A percentile compares a stretch with the other conserved stretches of the same genome.
Conservation (phyloP, 768 basidiomycete species). For the Lanmaoa rubissima region DNA sequence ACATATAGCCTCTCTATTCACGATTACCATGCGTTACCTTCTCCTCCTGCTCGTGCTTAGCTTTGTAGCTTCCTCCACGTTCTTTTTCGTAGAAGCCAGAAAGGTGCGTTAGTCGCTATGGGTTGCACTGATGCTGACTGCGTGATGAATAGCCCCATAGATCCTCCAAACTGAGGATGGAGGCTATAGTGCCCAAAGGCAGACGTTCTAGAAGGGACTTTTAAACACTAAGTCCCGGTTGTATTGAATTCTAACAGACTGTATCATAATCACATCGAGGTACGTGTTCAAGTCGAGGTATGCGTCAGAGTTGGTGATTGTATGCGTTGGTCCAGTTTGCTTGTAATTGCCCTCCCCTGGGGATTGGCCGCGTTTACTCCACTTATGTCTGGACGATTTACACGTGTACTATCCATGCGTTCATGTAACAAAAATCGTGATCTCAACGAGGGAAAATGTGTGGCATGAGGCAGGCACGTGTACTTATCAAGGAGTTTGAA, state of each 20-base stretch:
- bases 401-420: conserved; percentile 18
- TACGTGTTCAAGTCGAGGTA: background rate
- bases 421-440: conserved; percentile 4
- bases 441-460: conserved; percentile 19
- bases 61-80: conserved; percentile 28
- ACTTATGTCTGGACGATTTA: conserved; percentile 4
- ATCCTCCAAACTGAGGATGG: conserved; percentile 12
- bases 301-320: background rate
- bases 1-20: background rate
- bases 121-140: conserved; percentile 3
- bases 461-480: conserved; percentile 24
- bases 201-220: conserved; percentile 22
- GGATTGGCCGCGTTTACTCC: conserved; percentile 2
- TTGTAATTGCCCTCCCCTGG: conserved; percentile 7
- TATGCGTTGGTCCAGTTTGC: background rate
- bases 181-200: background rate
- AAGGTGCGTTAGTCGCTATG: conserved; percentile 18
- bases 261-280: conserved; percentile 25
- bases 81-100: conserved; percentile 31
- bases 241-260: conserved; percentile 4
- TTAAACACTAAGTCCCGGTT: conserved; percentile 26
- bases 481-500: conserved; percentile 14
- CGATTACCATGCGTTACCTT: conserved; percentile 25
- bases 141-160: conserved; percentile 17
- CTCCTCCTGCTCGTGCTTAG: conserved; percentile 30